These are phyloP conservation scores for Primulina eburnea DNA, from an alignment of 257 asterid genomes.

Conservation along the genomic window DNA sequence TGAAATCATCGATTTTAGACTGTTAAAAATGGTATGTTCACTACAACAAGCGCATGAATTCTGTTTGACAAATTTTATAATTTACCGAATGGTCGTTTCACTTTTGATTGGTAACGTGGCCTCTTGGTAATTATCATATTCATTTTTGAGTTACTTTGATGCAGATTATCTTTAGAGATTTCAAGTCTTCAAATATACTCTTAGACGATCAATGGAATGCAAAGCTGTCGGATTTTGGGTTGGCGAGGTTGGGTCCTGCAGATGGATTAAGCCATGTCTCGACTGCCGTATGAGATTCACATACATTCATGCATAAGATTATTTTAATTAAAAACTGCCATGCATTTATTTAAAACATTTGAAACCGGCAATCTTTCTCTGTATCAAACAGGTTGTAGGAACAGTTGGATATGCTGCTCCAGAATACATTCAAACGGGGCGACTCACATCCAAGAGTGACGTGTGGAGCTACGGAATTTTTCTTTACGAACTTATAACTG, in stretches of 20 bases:
- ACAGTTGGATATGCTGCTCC: slow-evolving; percentile 97
- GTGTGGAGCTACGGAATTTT: slow-evolving; percentile 95
- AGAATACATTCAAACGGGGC: slow-evolving; percentile 88
- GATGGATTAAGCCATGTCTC: slow-evolving; percentile 86
- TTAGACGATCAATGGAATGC: slow-evolving; percentile 83
- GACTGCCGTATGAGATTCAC: slow-evolving; percentile 54
- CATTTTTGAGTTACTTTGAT: slow-evolving; percentile 6
- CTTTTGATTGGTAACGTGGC: too few relatives aligned
- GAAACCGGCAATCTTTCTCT: not conserved
- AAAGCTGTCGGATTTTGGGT: slow-evolving; percentile 86
- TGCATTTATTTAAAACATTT: not conserved
- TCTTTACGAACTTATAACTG: slow-evolving; percentile 87
- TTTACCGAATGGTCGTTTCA: too few relatives aligned
- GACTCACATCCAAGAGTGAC: slow-evolving; percentile 80
- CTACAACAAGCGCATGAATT: too few relatives aligned
- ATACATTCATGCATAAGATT: not conserved
- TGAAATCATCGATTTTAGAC: not conserved
- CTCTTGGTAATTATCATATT: not conserved
- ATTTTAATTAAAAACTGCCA: not conserved
- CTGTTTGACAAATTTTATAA: too few relatives aligned
- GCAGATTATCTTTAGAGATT: slow-evolving; percentile 90
- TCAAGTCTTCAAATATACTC: slow-evolving; percentile 88
- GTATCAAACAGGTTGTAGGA: slow-evolving; percentile 68
- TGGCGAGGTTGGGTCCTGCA: slow-evolving; percentile 79
- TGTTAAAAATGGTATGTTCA: too few relatives aligned